These are phyloP conservation scores for Phytopythium mirpurense DNA, from an alignment of 352 stramenopile genomes.

Conservation along the genomic window DNA sequence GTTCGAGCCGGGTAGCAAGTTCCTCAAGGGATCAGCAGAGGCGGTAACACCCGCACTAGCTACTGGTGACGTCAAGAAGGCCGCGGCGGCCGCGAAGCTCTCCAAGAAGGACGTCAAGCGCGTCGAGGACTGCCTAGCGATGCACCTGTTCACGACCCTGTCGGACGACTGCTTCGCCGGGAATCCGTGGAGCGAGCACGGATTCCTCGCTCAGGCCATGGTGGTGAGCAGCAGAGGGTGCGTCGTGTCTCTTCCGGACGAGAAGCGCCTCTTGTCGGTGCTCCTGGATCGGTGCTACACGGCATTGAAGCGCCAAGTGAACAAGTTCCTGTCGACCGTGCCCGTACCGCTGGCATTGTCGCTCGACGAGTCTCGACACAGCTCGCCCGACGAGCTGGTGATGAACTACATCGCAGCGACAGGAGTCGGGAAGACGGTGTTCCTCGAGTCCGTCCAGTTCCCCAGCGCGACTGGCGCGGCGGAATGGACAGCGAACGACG, in stretches of 20 bases:
- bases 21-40: not conserved
- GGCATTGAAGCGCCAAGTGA: slow-evolving; percentile 14
- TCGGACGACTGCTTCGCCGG: slow-evolving; percentile 4
- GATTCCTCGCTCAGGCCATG: slow-evolving; percentile 10
- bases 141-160: slow-evolving; percentile 30
- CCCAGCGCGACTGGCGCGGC: slow-evolving; percentile 2
- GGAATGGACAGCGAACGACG: slow-evolving; percentile 17
- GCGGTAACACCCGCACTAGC: not conserved
- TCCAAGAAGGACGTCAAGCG: slow-evolving; percentile 10
- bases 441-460: slow-evolving; percentile 24
- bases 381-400: slow-evolving; percentile 3
- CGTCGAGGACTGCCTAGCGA: slow-evolving; percentile 23
- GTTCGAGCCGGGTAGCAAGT: not conserved
- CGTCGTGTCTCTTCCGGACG: slow-evolving; percentile 2
- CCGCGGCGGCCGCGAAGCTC: not conserved
- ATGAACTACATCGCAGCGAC: slow-evolving; percentile 24
- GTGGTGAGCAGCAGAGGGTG: slow-evolving; percentile 5
- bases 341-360: slow-evolving; percentile 21
- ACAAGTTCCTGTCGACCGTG: slow-evolving; percentile 19
- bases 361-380: slow-evolving; percentile 8
- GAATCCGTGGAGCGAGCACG: not conserved
- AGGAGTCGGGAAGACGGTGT: slow-evolving; percentile 15
- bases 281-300: slow-evolving; percentile 27
- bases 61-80: not conserved
- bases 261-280: slow-evolving; percentile 22